Conservation (phyloP, 441 rosid species). For the Erodium texanum region DNA sequence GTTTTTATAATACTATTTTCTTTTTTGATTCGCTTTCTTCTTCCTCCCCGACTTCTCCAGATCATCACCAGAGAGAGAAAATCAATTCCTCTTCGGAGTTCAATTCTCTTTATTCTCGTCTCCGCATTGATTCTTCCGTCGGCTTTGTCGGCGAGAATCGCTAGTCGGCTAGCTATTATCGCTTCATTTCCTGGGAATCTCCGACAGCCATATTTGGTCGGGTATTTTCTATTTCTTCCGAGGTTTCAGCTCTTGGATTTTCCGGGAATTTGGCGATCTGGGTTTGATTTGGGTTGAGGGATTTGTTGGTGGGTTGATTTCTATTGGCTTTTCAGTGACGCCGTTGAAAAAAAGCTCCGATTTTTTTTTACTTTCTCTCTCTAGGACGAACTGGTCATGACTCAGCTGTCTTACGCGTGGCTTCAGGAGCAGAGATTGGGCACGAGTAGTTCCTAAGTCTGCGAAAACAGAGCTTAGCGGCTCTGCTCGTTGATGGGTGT, state of each 20-base stretch:
- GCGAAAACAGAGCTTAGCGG: slow-evolving; percentile 16
- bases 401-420: slow-evolving; percentile 28
- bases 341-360: background rate
- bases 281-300: slow-evolving; percentile 13
- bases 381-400: slow-evolving; percentile 12
- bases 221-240: too few species aligned
- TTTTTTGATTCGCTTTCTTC: slow-evolving; percentile 2
- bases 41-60: too few species aligned
- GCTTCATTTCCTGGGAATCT: too few species aligned
- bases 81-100: too few species aligned
- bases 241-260: slow-evolving; percentile 18
- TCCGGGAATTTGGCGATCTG: background rate
- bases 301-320: slow-evolving; percentile 6
- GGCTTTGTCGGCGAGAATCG: too few species aligned
- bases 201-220: too few species aligned
- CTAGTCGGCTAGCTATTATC: too few species aligned
- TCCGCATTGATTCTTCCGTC: too few species aligned
- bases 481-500: slow-evolving; percentile 22
- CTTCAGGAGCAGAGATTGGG: slow-evolving; percentile 18
- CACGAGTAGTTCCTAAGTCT: slow-evolving; percentile 40
- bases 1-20: slow-evolving; percentile 29
- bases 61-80: too few species aligned
- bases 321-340: background rate
- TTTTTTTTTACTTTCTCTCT: slow-evolving; percentile 18
- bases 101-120: too few species aligned